Percentiles rank a stretch among this genome's conserved stretches.
Conservation (phyloP, 495 filamentous ascomycete species). For the Aspergillus sclerotioniger region DNA sequence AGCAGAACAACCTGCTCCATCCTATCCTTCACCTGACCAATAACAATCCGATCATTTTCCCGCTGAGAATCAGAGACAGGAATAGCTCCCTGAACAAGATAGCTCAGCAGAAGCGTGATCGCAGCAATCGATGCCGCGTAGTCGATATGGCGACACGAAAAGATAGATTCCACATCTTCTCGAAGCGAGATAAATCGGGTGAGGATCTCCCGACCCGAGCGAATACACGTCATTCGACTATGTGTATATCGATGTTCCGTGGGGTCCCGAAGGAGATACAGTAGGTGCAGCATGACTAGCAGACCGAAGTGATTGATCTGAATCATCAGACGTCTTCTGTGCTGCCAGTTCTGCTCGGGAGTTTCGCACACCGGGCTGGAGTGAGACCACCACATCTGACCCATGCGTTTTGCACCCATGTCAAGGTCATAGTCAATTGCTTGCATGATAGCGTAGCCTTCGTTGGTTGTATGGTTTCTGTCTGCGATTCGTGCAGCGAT, state of each 20-base stretch:
- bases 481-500: neutral
- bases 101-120: constrained; percentile 1
- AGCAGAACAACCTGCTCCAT: neutral
- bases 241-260: neutral
- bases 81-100: neutral
- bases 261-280: neutral
- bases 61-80: neutral
- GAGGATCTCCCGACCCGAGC: neutral
- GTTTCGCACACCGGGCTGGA: neutral
- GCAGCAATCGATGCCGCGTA: constrained; percentile 1
- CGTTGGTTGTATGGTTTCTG: neutral
- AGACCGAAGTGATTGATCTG: neutral
- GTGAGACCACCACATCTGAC: neutral
- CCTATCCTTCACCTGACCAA: neutral
- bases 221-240: constrained; percentile 1
- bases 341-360: neutral
- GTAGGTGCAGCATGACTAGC: neutral
- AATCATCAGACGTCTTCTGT: neutral
- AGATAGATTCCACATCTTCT: neutral
- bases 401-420: neutral
- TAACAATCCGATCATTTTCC: neutral
- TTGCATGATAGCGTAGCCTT: neutral
- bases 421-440: neutral
- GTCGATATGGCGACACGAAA: constrained; percentile 1
- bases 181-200: neutral